Base-by-base conservation (phyloP, 1,139 yeast species). In the Pichia sp. region DNA sequence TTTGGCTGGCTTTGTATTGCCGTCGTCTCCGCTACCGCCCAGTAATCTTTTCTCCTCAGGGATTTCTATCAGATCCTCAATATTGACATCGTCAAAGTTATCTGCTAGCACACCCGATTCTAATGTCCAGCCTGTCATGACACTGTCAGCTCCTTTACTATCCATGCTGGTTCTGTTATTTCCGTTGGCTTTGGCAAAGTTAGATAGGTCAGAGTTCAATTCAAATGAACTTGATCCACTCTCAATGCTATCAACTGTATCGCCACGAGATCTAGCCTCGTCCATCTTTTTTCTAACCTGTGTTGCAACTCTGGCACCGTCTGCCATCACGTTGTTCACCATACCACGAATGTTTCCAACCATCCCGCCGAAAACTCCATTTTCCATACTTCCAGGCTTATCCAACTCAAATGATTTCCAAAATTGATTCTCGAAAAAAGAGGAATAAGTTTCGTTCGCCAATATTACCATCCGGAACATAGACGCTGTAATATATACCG, bases 381-480 rank as follows among this genome's bases (percentile, higher is more conserved):
- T 49, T 31, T 59, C 60, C 53, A 77, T 76, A 60, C 75, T 76
- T 49, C 79, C 76, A 66, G 52, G 77, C 63, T 82, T 81, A 44
- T 83, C 81, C 44, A 91, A 75, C 63, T 87, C 90, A 51, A 91
- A 78, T 0, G 95, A 81, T 8, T 75, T 70, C 53, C 85, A 78
- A 48, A 86, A 75, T 1, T 92, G 87, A 31, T 76, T 73, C 41
- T 89, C 78, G 70, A 93, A 93, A 61, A 92, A 81, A 45, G 87
- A 74, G 67, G 93, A 98, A 62, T 91, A 85, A 0, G 97, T 88
- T 65, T 91, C 98, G 68, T 92, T 97, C 0, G 98, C 97, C 16
- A 93, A 75, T 4, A 93, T 75, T 1, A 93, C 95, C 99, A 93
- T 93, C 61, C 99, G 77, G 73, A 93, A 93, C 0, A 97, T 91